Base-by-base conservation (phyloP, 2,329 filamentous ascomycete species). In the Monilinia fructigena region DNA sequence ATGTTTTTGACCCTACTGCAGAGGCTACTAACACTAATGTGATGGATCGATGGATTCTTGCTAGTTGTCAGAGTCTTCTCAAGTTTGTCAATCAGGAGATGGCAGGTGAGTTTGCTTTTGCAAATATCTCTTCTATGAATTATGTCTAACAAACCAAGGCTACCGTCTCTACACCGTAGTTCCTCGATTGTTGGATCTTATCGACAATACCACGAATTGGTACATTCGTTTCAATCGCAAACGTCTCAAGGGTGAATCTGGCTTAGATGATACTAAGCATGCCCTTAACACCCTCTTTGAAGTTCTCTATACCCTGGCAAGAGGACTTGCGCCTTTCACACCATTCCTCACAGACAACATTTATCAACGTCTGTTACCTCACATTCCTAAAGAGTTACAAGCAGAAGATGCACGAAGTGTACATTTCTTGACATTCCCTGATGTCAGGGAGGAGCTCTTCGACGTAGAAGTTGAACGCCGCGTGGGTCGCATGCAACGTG, bases 121-220 rank as follows among this genome's bases (percentile, higher is more conserved):
- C 28, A n/a, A 23, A 45, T 10, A 35, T 12, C 48, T 16, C 38
- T 54, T 64, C 7, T 14, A 50, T 35, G 42, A 26, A 52, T 50
- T 45, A 38, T 69, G 47, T 63, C 68, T 68, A 58, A 70, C 26
- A 11, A 55, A 47, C 23, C 6, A 23, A 52, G 88, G 81, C 8
- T 92, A 92, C 76, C 88, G 90, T 52, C 79, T 93, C 47, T 98
- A 97, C 79, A 98, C 93, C 1, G 94, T 98, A 55, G 93, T 97
- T 55, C 93, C 93, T 10, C 85, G 91, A 70, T 80, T 98, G 68
- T 84, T 96, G 23, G 85, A 85, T 67, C 85, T 96, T 74, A 96
- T 97, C 71, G 94, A 97, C 75, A 93, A 96, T 79, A 93, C 91
- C 4, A 97, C 93, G n/a, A 98, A 98, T 79, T 97, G 93, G 93